Conservation (phyloP, 2,329 filamentous ascomycete genomes). For the Colletotrichum liaoningense region DNA sequence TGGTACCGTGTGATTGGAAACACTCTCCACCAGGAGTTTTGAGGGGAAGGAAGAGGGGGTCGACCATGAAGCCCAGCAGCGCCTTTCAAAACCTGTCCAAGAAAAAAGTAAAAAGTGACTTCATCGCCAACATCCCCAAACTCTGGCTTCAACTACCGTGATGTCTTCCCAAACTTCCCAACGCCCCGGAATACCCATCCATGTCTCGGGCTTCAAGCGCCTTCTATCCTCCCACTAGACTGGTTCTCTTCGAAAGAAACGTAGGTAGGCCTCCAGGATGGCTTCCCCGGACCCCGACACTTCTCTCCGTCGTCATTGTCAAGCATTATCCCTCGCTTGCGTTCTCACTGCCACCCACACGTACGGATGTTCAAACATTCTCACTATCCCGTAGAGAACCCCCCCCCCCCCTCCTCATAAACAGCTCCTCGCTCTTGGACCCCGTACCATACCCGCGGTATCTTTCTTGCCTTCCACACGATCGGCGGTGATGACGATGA, state of each 20-base stretch:
- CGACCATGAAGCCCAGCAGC: background rate
- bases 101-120: background rate
- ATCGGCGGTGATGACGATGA: background rate
- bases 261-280: background rate
- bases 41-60: background rate
- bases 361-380: background rate
- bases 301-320: background rate
- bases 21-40: background rate
- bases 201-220: background rate
- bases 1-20: background rate
- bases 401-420: background rate
- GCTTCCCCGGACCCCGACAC: background rate
- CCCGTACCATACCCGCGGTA: background rate
- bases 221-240: too few species aligned
- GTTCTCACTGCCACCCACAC: background rate
- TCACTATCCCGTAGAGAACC: background rate
- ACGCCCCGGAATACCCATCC: background rate
- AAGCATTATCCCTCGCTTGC: conserved; percentile 21
- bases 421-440: background rate
- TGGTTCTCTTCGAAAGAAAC: too few species aligned
- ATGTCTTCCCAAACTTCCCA: background rate
- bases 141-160: background rate
- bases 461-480: background rate
- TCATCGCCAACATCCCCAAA: background rate
- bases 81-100: background rate